Conservation (phyloP, 2,329 filamentous ascomycete species). For the Apiospora koreana region DNA sequence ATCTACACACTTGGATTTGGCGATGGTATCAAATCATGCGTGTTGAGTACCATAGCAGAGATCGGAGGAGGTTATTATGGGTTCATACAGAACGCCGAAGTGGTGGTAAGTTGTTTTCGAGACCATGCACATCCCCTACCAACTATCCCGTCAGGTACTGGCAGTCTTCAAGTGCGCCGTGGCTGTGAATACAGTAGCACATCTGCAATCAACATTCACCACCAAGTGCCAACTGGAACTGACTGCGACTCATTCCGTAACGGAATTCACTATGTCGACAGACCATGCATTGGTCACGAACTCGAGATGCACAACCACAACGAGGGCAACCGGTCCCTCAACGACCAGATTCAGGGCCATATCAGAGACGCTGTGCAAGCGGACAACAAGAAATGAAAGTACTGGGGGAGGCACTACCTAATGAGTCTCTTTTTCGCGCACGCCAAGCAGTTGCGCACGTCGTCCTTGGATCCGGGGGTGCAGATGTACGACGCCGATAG, state of each 20-base stretch:
- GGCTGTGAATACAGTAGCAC: neutral
- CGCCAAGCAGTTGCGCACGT: conserved; percentile 58
- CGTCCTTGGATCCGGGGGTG: conserved; percentile 62
- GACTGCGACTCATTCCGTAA: neutral
- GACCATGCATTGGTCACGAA: neutral
- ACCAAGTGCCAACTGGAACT: neutral
- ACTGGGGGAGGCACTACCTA: conserved; percentile 62
- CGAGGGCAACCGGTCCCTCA: conserved; percentile 46
- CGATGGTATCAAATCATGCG: conserved; percentile 42
- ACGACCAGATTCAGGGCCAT: conserved; percentile 55
- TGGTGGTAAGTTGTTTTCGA: conserved; percentile 45
- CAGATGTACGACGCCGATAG: conserved; percentile 53
- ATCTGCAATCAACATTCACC: neutral
- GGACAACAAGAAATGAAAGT: conserved; percentile 37
- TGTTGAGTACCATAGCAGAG: conserved; percentile 63
- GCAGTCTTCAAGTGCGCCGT: neutral
- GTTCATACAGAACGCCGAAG: conserved; percentile 63
- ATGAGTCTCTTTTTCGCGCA: conserved; percentile 58
- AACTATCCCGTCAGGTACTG: neutral
- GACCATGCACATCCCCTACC: neutral
- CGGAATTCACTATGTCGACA: neutral
- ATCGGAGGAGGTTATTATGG: conserved; percentile 57
- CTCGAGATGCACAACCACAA: conserved; percentile 35
- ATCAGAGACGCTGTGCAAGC: conserved; percentile 47
- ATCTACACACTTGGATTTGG: neutral